Percentiles rank a stretch among this genome's conserved stretches.
Conservation (phyloP, 106 monocot species). For the Dactylorhiza incarnata region DNA sequence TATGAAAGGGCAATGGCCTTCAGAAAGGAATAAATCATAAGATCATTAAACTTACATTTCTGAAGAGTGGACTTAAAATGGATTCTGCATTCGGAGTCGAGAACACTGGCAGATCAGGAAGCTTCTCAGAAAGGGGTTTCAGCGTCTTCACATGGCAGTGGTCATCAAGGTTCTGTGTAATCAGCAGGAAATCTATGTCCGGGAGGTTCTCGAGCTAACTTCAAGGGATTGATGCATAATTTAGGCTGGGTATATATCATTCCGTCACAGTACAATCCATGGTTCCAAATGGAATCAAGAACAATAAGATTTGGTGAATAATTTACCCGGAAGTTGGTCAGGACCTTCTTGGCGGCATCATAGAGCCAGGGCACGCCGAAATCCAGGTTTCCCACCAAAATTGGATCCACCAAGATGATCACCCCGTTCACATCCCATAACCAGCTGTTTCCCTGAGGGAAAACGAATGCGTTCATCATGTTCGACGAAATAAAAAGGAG, state of each 20-base stretch:
- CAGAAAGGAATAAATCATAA: neutral
- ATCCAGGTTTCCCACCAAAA: conserved; percentile 88
- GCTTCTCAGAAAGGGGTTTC: conserved; percentile 48
- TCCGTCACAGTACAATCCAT: neutral
- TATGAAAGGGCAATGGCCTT: neutral
- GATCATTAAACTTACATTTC: conserved; percentile 41
- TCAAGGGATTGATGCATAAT: neutral
- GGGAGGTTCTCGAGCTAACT: conserved; percentile 73
- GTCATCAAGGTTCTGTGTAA: conserved; percentile 89
- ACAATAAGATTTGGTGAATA: neutral
- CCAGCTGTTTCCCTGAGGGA: conserved; percentile 79
- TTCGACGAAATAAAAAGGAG: neutral
- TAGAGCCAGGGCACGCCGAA: conserved; percentile 83
- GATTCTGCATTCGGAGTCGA: conserved; percentile 74
- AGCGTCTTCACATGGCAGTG: conserved; percentile 91
- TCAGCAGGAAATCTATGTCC: conserved; percentile 67
- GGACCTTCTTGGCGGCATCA: conserved; percentile 67
- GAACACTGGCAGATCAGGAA: conserved; percentile 53
- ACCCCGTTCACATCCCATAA: conserved; percentile 66
- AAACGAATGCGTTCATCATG: neutral
- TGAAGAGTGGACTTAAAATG: conserved; percentile 50
- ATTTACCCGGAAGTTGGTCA: conserved; percentile 49
- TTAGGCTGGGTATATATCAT: neutral
- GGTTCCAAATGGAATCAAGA: conserved; percentile 5
- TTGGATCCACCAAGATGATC: conserved; percentile 76